Base-by-base conservation (phyloP, 371 early-diverging fungal genomes). In the Capillidium heterosporum region DNA sequence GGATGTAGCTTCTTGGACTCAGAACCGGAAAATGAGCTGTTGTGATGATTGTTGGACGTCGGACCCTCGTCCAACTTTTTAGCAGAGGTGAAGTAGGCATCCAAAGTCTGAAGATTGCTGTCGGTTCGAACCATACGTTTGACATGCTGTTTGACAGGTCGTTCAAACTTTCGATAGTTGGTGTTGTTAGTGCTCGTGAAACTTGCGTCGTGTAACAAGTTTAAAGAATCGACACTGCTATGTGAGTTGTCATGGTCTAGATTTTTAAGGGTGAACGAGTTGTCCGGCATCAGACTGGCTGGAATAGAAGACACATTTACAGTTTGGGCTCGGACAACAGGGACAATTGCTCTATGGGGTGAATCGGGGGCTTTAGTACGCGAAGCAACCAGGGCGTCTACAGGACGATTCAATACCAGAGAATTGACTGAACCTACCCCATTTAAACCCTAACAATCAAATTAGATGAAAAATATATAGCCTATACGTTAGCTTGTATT, bases 111-210 rank as follows among this genome's bases (percentile, higher is more conserved):
- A 8, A 67, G 65, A 15, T 75, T 70, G 57, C 77, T 80, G 60
- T 89, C 90, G 13, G 87, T 87, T n/a, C 90, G 73, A 15, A 89
- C 85, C 32, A 80, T 68, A 50, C 78, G 71, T 62, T 84, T 77
- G 50, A 76, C 85, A 17, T 49, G 58, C 23, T 27, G 5, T 32
- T 48, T 57, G 3, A 17, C 48, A 29, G 32, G 54, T 13, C 5
- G 5, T 10, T 15, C 23, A 51, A 31, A 15, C 31, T 51, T 31
- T 7, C 26, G 31, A 26, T 15, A 17, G 8, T 32, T 13, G 13
- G 51, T 51, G 51, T 5, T 8, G 17, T 51, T 51, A 31, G 13
- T 4, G 23, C 8, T 8, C 4, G 26, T 15, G 26, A 51, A 27
- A 27, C 31, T 19, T 4, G 26, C 13, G 26, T 32, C 51, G 13